Evolutionary conservation across 768 basidiomycete species (phyloP).

Genomic region (Lentinula detonsa): DNA sequence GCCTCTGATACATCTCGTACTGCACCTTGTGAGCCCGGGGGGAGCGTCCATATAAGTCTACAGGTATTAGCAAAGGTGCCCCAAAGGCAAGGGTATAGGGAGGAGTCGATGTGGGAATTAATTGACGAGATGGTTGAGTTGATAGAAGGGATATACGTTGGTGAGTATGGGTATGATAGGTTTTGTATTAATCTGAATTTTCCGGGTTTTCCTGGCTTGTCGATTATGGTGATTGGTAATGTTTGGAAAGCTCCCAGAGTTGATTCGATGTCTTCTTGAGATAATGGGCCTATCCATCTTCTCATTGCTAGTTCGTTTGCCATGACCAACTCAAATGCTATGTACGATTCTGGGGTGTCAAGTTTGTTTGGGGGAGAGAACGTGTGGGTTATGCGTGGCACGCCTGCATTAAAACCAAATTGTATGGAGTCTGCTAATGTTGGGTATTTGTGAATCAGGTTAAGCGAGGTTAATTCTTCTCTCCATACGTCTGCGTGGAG

Average conservation of each 20-base stretch:
- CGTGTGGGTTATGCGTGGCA: too few relatives aligned
- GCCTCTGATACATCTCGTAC: slow-evolving; percentile 35
- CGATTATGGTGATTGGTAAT: slow-evolving; percentile 32
- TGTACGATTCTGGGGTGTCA: too few relatives aligned
- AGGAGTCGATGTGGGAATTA: slow-evolving; percentile 22
- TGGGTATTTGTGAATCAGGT: too few relatives aligned
- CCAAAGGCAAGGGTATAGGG: slow-evolving; percentile 28
- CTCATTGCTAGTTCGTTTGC: too few relatives aligned
- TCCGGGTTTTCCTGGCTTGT: slow-evolving; percentile 19
- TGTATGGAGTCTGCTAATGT: too few relatives aligned
- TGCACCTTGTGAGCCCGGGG: slow-evolving; percentile 25
- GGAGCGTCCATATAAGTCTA: slow-evolving; percentile 21
- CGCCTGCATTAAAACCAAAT: too few relatives aligned
- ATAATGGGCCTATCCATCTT: too few relatives aligned
- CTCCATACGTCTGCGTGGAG: too few relatives aligned
- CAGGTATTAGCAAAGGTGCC: slow-evolving; percentile 25
- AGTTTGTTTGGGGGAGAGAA: too few relatives aligned
- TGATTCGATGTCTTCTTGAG: slow-evolving; percentile 5
- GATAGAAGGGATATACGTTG: slow-evolving; percentile 8
- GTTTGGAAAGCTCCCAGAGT: slow-evolving; percentile 35
- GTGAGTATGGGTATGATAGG: slow-evolving; percentile 20
- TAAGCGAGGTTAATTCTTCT: too few relatives aligned
- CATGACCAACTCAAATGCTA: too few relatives aligned
- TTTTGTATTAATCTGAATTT: slow-evolving; percentile 27
- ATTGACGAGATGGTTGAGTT: slow-evolving; percentile 12